These are phyloP conservation scores for Peterozyma toletana DNA, from an alignment of 805 yeast genomes.

Conservation along the genomic window DNA sequence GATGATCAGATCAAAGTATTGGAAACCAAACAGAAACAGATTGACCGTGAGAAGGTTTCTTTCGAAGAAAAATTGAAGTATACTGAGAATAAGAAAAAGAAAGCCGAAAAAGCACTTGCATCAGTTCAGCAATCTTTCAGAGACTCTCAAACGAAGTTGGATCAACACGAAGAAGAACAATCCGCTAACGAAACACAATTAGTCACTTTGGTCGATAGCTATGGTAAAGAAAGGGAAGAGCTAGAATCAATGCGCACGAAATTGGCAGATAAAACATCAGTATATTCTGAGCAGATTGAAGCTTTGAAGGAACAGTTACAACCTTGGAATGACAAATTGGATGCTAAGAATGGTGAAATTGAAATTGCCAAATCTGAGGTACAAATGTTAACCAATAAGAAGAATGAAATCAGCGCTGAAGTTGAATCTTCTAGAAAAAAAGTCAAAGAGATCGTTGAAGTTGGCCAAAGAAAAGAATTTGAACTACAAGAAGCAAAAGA, in stretches of 20 bases:
- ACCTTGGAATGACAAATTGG: conserved; percentile 75
- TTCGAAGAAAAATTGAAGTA: conserved; percentile 74
- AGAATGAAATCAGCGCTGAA: conserved; percentile 34
- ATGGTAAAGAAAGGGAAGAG: conserved; percentile 45
- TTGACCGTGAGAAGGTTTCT: conserved; percentile 56
- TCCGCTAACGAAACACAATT: conserved; percentile 36
- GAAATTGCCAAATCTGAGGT: conserved; percentile 60
- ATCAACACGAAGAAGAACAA: conserved; percentile 36
- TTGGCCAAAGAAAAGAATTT: conserved; percentile 42
- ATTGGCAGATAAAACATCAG: conserved; percentile 69
- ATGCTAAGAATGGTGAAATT: conserved; percentile 54
- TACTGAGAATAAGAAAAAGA: conserved; percentile 47
- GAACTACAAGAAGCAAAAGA: conserved; percentile 36
- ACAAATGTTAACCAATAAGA: conserved; percentile 46
- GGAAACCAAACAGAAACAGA: conserved; percentile 29
- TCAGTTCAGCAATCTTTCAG: conserved; percentile 36
- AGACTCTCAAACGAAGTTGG: conserved; percentile 38
- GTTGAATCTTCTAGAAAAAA: conserved; percentile 34
- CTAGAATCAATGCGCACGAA: conserved; percentile 58
- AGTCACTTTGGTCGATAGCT: conserved; percentile 31
- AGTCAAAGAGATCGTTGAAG: conserved; percentile 35
- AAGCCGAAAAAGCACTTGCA: conserved; percentile 47
- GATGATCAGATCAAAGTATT: conserved; percentile 21
- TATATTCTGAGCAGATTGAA: conserved; percentile 58
- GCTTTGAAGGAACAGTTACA: conserved; percentile 56